Evolutionary conservation across 345 rosid species (phyloP).

Genomic region (Eucalyptus cloeziana): DNA sequence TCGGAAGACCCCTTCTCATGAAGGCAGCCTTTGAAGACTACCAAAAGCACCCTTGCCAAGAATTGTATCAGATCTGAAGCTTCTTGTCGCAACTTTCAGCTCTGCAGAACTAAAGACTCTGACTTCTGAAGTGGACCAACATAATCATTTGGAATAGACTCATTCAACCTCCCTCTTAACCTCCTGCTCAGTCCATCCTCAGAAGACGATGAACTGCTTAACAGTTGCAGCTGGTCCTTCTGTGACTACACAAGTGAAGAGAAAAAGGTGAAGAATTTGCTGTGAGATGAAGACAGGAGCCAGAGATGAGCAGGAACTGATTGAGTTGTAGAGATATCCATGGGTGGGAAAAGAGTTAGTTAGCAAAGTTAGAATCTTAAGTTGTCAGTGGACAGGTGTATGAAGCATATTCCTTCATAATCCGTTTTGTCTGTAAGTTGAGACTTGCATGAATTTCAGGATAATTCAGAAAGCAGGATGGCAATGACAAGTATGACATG

Average conservation of each 20-base stretch:
- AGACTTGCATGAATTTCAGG: neutral
- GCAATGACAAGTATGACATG: neutral
- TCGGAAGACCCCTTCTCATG: neutral
- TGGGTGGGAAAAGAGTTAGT: neutral
- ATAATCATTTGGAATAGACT: neutral
- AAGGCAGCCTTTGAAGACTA: conserved; percentile 1
- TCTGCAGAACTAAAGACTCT: neutral
- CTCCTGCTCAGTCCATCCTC: neutral
- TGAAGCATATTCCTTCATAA: neutral
- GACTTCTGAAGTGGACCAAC: neutral
- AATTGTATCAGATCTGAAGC: neutral
- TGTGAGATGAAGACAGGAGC: too few species aligned
- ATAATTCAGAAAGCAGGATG: neutral
- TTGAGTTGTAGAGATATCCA: neutral
- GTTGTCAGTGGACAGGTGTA: too few species aligned
- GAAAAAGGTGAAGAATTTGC: neutral
- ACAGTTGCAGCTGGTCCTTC: neutral
- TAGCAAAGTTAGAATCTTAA: too few species aligned
- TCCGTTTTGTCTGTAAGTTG: neutral
- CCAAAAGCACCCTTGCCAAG: neutral
- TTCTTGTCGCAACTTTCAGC: neutral
- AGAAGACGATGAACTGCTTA: neutral
- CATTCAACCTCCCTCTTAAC: neutral
- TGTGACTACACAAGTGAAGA: neutral
- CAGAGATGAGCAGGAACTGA: neutral